Evolutionary conservation across 164 flowering plant genomes (phyloP).

Genomic region (Buxus sempervirens): DNA sequence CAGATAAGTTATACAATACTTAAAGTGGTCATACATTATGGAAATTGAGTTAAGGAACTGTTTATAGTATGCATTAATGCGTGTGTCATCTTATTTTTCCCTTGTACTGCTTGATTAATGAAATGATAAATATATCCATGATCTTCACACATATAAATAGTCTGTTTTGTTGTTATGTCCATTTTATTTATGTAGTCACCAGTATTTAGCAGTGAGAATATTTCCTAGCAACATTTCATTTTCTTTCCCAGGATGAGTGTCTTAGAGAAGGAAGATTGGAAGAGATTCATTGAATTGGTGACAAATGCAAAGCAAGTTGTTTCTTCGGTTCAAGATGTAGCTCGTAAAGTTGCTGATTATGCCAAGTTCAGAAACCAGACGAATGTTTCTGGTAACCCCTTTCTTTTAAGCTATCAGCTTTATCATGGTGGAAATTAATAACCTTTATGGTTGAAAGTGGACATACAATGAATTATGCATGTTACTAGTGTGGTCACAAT

Average conservation of each 20-base stretch:
- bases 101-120: background rate
- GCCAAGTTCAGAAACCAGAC: slow-evolving; percentile 55
- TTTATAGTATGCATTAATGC: too few relatives aligned
- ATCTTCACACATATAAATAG: background rate
- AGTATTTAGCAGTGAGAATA: background rate
- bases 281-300: slow-evolving; percentile 59
- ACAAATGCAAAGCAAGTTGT: slow-evolving; percentile 90
- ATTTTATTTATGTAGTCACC: background rate
- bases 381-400: slow-evolving; percentile 40
- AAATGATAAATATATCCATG: background rate
- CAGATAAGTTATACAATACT: too few relatives aligned
- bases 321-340: slow-evolving; percentile 83
- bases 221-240: background rate
- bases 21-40: background rate
- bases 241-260: slow-evolving; percentile 53
- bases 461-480: too few relatives aligned
- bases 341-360: slow-evolving; percentile 73
- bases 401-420: background rate
- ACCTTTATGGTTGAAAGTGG: background rate
- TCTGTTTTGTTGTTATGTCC: background rate
- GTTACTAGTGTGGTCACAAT: too few relatives aligned
- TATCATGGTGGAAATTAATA: background rate
- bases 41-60: background rate
- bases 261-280: slow-evolving; percentile 81
- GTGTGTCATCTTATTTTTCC: background rate